Base-by-base conservation (phyloP, 768 basidiomycete genomes). In the Leucosporidium scottii region DNA sequence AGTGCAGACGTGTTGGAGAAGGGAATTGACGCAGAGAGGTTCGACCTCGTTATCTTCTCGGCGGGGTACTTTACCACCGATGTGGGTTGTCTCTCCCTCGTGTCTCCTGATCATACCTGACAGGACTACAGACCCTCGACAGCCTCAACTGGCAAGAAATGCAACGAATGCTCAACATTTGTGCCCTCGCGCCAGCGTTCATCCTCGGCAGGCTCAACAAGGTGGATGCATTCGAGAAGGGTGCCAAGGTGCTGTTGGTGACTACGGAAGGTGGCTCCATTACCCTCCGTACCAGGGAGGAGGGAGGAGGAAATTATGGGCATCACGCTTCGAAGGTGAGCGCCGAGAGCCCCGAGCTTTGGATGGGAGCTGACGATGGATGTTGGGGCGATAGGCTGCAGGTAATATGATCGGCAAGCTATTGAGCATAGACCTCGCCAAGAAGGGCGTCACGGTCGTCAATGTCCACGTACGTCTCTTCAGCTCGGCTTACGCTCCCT, bases 381-480 rank as follows among this genome's bases (percentile, higher is more conserved):
- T 44, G 39, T 2, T 15, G 10, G 39, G 34, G 34, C 34, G 34
- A 44, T 13, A 44, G 39, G 30, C 57, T 7, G 30, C 31, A 17
- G 81, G 79, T 2, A 83, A 83, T 67, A 83, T 83, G 82, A 77
- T 81, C 15, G 82, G 82, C 3, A 79, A 79, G 54, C 74, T 83
- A 27, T 70, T 83, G 49, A 75, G 78, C 13, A 76, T 77, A 54
- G 82, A 83, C 66, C 65, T 83, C 20, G 73, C 78, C 44, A 77
- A 79, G 27, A 77, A 78, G 59, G 80, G 79, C 3, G 71, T 83
- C 20, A 75, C 78, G 0, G 79, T 82, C 17, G 78, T 75, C 1
- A 80, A 82, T 79, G 79, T 83, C 48, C 81, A 82, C 73, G 82
- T 82, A 48, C 66, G 81, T 78, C 1, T 18, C 53, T 10, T 10